Conservation (phyloP, 176 grass and related monocot genomes). For the Pharus latifolius region DNA sequence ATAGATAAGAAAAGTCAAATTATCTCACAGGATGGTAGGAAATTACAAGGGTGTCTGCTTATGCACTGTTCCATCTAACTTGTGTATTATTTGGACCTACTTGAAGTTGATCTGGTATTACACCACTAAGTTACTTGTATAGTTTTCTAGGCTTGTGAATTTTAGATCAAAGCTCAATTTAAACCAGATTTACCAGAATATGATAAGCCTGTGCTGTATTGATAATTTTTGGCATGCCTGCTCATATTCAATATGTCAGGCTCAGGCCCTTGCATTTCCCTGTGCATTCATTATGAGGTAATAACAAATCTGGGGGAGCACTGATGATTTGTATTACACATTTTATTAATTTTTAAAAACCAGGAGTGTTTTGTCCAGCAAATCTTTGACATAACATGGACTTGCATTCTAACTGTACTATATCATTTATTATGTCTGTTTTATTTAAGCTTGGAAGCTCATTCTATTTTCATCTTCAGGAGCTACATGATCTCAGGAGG, state of each 20-base stretch:
- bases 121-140: neutral
- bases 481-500: conserved; percentile 64
- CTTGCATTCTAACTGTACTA: neutral
- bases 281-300: neutral
- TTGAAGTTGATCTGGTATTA: too few relatives aligned
- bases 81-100: neutral
- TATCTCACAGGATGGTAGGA: neutral
- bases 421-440: neutral
- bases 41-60: too few relatives aligned
- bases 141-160: neutral
- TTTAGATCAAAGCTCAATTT: neutral
- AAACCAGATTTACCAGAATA: neutral
- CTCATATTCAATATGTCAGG: neutral
- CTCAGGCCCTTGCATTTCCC: neutral
- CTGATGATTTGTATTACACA: too few relatives aligned
- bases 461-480: conserved; percentile 39
- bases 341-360: too few relatives aligned
- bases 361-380: neutral
- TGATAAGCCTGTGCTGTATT: neutral
- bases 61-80: neutral
- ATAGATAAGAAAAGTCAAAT: neutral
- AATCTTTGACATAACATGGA: neutral
- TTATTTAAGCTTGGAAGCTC: neutral
- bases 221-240: neutral
- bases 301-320: too few relatives aligned